Base-by-base conservation (phyloP, 495 filamentous ascomycete species). In the Penicillium ucsense region DNA sequence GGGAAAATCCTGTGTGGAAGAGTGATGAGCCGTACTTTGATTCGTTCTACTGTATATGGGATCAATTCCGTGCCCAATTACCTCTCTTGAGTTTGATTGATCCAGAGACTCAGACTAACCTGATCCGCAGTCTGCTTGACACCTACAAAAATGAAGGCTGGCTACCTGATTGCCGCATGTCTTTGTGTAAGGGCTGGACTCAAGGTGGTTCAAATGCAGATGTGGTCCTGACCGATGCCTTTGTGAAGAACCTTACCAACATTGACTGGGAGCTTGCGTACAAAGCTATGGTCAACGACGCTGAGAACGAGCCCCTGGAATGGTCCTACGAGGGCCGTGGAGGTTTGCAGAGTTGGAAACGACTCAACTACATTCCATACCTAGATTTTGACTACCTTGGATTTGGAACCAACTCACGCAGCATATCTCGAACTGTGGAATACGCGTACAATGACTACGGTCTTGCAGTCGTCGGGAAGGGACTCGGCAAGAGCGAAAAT, bases 181-280 rank as follows among this genome's bases (percentile, higher is more conserved):
- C 55, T 20, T 74, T 85, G 0, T 83, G 75, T 53, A 85, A 84
- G 61, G 84, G 84, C 3, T 85, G 76, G 54, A 88, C 84, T 2
- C 84, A 89, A 60, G 83, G 85, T 10, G 85, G 85, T 0, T 88
- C 84, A 0, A 89, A 89, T 52, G 85, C 85, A 8, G 85, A 89
- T 46, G 75, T 84, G 36, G 67, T 89, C 2, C 61, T 89, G 4
- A 77, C 76, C 0, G 85, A 89, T 53, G 78, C 77, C 0, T 88
- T 78, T 46, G 40, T 88, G 7, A 90, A 90, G 55, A 81, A 80
- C 0, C 68, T 88, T 4, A 67, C 68, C 1, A 73, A 66, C 11
- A 76, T 89, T 31, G 75, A 89, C 52, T 89, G 84, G 84, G 67
- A 75, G 4, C 73, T 74, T 1, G 84, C 81, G 0, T 88, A 85